Base-by-base conservation (phyloP, 176 grass and related monocot genomes). In the Carex parvula region DNA sequence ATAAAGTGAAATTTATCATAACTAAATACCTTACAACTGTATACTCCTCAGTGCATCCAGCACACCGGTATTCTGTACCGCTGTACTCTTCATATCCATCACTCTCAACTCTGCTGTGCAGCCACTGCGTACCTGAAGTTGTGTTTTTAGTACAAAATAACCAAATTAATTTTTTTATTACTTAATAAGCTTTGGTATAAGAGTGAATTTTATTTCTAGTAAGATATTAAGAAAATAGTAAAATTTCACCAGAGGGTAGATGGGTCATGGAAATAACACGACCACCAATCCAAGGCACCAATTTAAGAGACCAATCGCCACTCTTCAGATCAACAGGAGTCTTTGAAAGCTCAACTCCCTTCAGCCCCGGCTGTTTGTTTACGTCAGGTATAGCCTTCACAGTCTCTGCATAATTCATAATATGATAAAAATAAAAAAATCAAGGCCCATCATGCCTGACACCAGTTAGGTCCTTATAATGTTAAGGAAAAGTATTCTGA, bases 81-180 rank as follows among this genome's bases (percentile, higher is more conserved):
- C 91, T 91, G 64, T 92, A 95, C 88, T 98, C 95, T 92, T 98
- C 92, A 66, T 98, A 98, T 70, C 95, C 95, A 86, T 93, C 86
- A 24, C 88, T 89, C 81, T 98, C 95, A 90, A 98, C 75, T 88
- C 89, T 91, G 76, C 91, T 93, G 70, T 98, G 95, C 83, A 98
- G 86, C 95, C 95, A 98, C 80, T 98, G 95, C 21, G 84, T 88
- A 90, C 84, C 95, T 93, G 89, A 52, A 87, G 32, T 83, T 48
- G 46, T 90, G 6, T 89, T 70, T 69, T 54, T 48, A 62, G 69
- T 11, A 29, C 3, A 32, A 76, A 55, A 76, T 18, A 76, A 29
- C 26, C 17, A 70, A 78, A 81, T 7, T 70, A 61, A 1, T 29
- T 76, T 76, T 54, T 76, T 4, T 1, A 15, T 16, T 76, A 22